Conservation (phyloP, 805 yeast species). For the Candida michaelii region DNA sequence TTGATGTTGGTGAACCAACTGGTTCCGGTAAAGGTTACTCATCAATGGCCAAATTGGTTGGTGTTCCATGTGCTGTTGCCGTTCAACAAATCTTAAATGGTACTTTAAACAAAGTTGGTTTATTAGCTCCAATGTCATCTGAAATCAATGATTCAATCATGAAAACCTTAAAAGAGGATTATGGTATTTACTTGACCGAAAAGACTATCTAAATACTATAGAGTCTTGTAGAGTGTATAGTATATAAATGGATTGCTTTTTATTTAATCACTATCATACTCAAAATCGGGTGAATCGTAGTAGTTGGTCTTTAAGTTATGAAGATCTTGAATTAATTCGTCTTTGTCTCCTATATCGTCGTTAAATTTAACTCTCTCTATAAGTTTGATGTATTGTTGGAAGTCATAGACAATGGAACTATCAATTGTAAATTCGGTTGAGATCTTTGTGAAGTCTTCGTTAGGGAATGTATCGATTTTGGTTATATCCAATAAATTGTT, state of each 20-base stretch:
- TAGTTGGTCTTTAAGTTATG: slow-evolving; percentile 33
- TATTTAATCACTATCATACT: slow-evolving; percentile 21
- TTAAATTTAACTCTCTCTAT: slow-evolving; percentile 15
- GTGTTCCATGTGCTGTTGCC: slow-evolving; percentile 98
- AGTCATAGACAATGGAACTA: slow-evolving; percentile 22
- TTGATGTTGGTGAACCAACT: slow-evolving; percentile 81
- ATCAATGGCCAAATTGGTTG: slow-evolving; percentile 97
- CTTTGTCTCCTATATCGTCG: slow-evolving; percentile 23
- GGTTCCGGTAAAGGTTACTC: slow-evolving; percentile 63
- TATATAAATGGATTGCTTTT: background rate
- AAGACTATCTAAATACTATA: slow-evolving; percentile 53
- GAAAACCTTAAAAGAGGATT: slow-evolving; percentile 86
- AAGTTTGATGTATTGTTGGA: slow-evolving; percentile 28
- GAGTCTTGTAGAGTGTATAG: background rate
- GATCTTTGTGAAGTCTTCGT: slow-evolving; percentile 6
- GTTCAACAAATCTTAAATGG: slow-evolving; percentile 83
- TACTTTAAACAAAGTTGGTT: slow-evolving; percentile 68
- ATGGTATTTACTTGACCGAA: slow-evolving; percentile 84
- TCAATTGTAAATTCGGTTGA: slow-evolving; percentile 27
- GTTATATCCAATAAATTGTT: slow-evolving; percentile 22
- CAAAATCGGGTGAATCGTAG: slow-evolving; percentile 30
- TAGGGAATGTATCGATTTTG: slow-evolving; percentile 30
- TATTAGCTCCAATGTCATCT: slow-evolving; percentile 89
- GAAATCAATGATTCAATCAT: slow-evolving; percentile 89
- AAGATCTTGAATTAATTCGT: slow-evolving; percentile 36